phyloP scores from a whole-genome alignment of 768 basidiomycete genomes.

The Termitomyces sp. region DNA sequence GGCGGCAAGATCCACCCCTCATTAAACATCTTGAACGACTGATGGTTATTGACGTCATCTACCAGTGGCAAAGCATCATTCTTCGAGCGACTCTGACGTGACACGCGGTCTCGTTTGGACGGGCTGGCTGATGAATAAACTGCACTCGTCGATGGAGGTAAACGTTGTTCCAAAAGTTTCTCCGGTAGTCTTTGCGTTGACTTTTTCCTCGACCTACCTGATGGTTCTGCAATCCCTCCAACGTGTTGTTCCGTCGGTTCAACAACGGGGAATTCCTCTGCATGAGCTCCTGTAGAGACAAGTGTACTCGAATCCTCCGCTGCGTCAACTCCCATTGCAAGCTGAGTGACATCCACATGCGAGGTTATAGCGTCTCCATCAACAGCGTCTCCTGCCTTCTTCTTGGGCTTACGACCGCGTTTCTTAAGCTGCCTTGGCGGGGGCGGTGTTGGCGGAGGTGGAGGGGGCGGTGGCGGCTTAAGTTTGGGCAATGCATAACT shows the following conservation, averaged over 20 bases:
- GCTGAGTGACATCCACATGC: neutral
- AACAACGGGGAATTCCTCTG: neutral
- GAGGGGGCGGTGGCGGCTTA: slow-evolving; percentile 58
- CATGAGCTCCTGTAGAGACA: slow-evolving; percentile 15
- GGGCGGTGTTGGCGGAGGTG: slow-evolving; percentile 34
- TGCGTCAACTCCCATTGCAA: neutral
- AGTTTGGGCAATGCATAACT: slow-evolving; percentile 57
- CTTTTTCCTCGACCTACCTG: neutral
- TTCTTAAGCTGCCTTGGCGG: slow-evolving; percentile 36
- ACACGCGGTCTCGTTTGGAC: slow-evolving; percentile 23
- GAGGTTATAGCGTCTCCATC: neutral
- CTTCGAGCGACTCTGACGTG: neutral
- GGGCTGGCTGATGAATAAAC: slow-evolving; percentile 24
- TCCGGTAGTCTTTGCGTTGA: neutral
- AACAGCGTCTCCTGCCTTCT: slow-evolving; percentile 3
- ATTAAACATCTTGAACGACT: slow-evolving; percentile 80
- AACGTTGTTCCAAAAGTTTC: neutral
- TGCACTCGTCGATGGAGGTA: slow-evolving; percentile 46
- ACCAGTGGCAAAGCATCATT: slow-evolving; percentile 52
- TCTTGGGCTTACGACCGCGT: slow-evolving; percentile 34
- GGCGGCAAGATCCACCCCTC: slow-evolving; percentile 83
- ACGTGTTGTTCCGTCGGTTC: neutral
- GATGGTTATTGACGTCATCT: slow-evolving; percentile 63
- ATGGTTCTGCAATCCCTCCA: neutral
- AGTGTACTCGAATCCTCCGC: neutral